phyloP scores from a whole-genome alignment of 257 asterid genomes.

The Gentiana straminea region DNA sequence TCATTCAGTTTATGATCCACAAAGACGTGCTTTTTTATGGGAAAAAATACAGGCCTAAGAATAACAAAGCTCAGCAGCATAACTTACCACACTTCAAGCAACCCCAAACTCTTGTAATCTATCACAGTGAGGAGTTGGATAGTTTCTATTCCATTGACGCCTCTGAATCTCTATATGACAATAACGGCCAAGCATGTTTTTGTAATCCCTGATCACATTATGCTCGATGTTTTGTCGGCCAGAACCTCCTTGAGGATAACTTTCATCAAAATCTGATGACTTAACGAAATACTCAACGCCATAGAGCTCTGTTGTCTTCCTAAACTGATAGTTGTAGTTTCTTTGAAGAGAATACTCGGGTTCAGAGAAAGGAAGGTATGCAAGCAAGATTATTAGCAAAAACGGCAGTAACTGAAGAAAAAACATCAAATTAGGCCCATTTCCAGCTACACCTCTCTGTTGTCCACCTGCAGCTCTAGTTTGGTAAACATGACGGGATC shows the following conservation, averaged over 20 bases:
- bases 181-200: conserved; percentile 72
- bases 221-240: conserved; percentile 50
- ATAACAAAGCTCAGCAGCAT: background rate
- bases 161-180: conserved; percentile 94
- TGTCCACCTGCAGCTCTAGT: conserved; percentile 46
- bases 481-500: conserved; percentile 63
- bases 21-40: background rate
- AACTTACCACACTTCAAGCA: conserved; percentile 47
- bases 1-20: conserved; percentile 1
- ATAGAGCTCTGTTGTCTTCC: conserved; percentile 52
- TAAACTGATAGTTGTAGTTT: conserved; percentile 70
- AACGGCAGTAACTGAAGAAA: conserved; percentile 77
- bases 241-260: conserved; percentile 51
- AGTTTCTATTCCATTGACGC: conserved; percentile 87
- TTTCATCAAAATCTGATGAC: conserved; percentile 57
- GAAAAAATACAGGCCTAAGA: background rate
- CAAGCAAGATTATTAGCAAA: conserved; percentile 75
- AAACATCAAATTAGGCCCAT: conserved; percentile 55
- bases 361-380: conserved; percentile 90
- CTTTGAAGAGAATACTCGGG: conserved; percentile 89
- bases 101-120: conserved; percentile 49
- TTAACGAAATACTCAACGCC: conserved; percentile 76
- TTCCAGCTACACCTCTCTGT: conserved; percentile 57
- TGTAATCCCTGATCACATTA: conserved; percentile 70
- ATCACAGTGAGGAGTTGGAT: conserved; percentile 79